phyloP scores from a whole-genome alignment of 495 filamentous ascomycete genomes.

The Trichoderma gamsii region DNA sequence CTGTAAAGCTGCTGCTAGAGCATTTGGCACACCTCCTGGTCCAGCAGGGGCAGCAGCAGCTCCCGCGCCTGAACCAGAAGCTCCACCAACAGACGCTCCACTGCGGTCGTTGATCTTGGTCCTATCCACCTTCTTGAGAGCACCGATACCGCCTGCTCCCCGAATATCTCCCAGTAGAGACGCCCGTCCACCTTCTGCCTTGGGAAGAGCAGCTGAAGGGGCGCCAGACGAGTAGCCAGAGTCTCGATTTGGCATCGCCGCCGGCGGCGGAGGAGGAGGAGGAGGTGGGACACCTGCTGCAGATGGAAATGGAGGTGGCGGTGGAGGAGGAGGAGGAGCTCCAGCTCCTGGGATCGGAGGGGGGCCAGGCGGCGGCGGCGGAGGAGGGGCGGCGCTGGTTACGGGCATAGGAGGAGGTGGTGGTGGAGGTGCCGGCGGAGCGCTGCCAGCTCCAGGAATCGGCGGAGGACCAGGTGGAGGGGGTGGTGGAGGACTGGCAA shows the following conservation, averaged over 20 bases:
- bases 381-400: conserved; percentile 34
- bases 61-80: conserved; percentile 46
- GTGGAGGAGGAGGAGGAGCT: conserved; percentile 46
- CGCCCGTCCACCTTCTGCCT: conserved; percentile 46
- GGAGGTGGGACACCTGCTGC: conserved; percentile 38
- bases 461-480: conserved; percentile 31
- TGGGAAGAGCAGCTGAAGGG: conserved; percentile 49
- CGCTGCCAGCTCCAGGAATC: conserved; percentile 26
- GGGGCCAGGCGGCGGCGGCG: conserved; percentile 52
- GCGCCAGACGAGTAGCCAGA: conserved; percentile 55
- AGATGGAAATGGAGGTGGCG: conserved; percentile 49
- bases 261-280: conserved; percentile 54
- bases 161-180: conserved; percentile 80
- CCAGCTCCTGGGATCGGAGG: conserved; percentile 29
- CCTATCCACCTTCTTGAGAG: conserved; percentile 75
- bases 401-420: conserved; percentile 24
- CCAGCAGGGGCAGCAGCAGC: conserved; percentile 44
- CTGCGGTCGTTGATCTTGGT: conserved; percentile 75
- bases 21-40: conserved; percentile 65
- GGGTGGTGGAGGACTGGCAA: conserved; percentile 22
- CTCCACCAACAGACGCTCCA: conserved; percentile 59
- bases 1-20: conserved; percentile 67
- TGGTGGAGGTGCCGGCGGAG: conserved; percentile 35
- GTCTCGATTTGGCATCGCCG: conserved; percentile 58
- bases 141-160: conserved; percentile 62